Conservation (phyloP, 2,329 filamentous ascomycete species). For the Beauveria brongniartii region DNA sequence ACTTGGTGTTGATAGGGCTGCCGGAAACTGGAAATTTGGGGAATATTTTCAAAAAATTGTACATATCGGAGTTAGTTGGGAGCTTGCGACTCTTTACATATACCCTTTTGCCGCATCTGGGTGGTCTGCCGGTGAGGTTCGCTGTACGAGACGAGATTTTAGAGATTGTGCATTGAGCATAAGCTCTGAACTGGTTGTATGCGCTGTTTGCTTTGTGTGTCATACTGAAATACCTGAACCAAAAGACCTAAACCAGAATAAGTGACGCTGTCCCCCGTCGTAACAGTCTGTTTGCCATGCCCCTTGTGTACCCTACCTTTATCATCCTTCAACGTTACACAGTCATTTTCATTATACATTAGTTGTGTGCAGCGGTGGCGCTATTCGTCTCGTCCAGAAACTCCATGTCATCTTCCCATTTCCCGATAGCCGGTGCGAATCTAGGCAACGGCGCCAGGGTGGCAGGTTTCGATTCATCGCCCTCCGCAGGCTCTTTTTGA, state of each 20-base stretch:
- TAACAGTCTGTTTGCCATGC: conserved; percentile 3
- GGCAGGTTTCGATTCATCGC: conserved; percentile 21
- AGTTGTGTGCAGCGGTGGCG: neutral
- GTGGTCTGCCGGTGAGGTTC: neutral
- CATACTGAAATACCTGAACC: neutral
- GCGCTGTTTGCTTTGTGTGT: neutral
- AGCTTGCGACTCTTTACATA: neutral
- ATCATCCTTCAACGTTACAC: neutral
- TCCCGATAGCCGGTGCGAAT: conserved; percentile 32
- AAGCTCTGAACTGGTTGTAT: neutral
- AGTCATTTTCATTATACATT: neutral
- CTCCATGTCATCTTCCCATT: conserved; percentile 54
- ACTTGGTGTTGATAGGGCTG: conserved; percentile 9
- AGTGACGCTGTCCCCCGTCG: neutral
- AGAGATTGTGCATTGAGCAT: neutral
- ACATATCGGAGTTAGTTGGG: neutral
- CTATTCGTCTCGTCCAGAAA: conserved; percentile 34
- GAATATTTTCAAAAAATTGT: neutral
- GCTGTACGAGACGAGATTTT: too few relatives aligned
- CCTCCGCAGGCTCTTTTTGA: conserved; percentile 17
- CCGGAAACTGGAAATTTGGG: neutral
- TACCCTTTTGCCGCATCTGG: neutral
- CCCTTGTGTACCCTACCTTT: neutral
- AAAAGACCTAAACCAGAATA: neutral
- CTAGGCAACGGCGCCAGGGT: conserved; percentile 21